Evolutionary conservation across 2,329 filamentous ascomycete species (phyloP).

Genomic region (Fusarium pseudocircinatum): DNA sequence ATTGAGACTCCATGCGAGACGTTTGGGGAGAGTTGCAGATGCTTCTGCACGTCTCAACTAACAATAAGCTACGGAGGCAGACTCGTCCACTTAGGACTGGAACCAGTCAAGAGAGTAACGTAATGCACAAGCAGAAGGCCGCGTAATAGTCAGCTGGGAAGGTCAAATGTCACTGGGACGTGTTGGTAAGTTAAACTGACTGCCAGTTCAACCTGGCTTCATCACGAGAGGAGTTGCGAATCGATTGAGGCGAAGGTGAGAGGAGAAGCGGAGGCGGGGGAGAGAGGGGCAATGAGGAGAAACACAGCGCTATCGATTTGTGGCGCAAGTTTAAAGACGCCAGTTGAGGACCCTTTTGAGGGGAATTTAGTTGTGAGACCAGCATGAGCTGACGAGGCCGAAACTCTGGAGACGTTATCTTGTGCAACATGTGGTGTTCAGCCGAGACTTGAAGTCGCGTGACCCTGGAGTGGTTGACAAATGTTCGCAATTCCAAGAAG

Average conservation of each 20-base stretch:
- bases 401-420: not conserved
- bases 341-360: not conserved
- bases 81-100: not conserved
- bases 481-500: not conserved
- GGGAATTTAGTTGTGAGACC: not conserved
- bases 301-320: slow-evolving; percentile 2
- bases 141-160: not conserved
- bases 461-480: not conserved
- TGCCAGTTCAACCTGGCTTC: slow-evolving; percentile 8
- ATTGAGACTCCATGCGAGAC: not conserved
- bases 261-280: slow-evolving; percentile 8
- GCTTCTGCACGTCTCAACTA: not conserved
- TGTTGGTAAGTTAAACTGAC: slow-evolving; percentile 7
- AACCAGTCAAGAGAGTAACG: not conserved
- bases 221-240: slow-evolving; percentile 17
- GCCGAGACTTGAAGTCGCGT: not conserved
- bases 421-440: not conserved
- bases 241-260: slow-evolving; percentile 22
- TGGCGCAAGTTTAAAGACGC: slow-evolving; percentile 21
- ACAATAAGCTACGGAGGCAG: not conserved
- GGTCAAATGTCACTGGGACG: not conserved
- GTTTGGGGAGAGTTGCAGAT: not conserved
- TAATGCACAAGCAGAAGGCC: not conserved
- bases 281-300: slow-evolving; percentile 25
- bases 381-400: not conserved